Percentiles rank a stretch among this genome's conserved stretches.
These are phyloP conservation scores for Crithidia acanthocephali DNA, from an alignment of 208 protist genomes.

Conservation along the genomic window DNA sequence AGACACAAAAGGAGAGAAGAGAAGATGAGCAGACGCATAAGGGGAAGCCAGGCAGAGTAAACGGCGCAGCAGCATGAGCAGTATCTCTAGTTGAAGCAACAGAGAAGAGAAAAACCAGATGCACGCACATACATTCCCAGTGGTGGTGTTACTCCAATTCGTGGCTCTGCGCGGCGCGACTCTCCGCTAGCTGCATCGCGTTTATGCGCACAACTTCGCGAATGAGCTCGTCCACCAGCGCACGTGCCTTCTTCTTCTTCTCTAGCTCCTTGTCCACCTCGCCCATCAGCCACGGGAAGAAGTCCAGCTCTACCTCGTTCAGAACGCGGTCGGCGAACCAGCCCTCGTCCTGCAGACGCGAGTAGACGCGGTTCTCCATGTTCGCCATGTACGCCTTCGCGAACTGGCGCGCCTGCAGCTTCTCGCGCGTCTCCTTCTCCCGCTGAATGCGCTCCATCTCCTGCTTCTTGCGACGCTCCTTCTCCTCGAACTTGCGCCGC, in stretches of 20 bases:
- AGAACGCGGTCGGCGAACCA: slow-evolving; percentile 96
- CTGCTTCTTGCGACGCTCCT: slow-evolving; percentile 95
- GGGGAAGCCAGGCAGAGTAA: too few relatives aligned
- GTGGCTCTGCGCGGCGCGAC: slow-evolving; percentile 20
- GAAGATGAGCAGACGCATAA: too few relatives aligned
- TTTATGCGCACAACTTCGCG: slow-evolving; percentile 79
- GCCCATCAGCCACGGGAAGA: slow-evolving; percentile 95
- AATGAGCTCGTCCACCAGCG: slow-evolving; percentile 88
- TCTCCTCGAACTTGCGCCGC: slow-evolving; percentile 95
- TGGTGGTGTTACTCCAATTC: background rate
- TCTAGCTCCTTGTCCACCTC: slow-evolving; percentile 85
- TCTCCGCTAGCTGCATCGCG: slow-evolving; percentile 43
- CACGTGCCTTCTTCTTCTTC: slow-evolving; percentile 81
- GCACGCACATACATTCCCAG: too few relatives aligned
- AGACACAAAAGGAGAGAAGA: too few relatives aligned
- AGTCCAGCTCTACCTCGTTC: slow-evolving; percentile 94
- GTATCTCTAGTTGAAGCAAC: too few relatives aligned
- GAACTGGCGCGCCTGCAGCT: slow-evolving; percentile 94
- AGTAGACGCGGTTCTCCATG: slow-evolving; percentile 93
- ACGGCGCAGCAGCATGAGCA: too few relatives aligned
- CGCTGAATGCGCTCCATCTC: slow-evolving; percentile 91
- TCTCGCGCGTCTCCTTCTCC: slow-evolving; percentile 91
- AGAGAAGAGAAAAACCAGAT: background rate
- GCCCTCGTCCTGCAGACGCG: slow-evolving; percentile 91
- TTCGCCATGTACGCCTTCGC: slow-evolving; percentile 94